These are phyloP conservation scores for Nicotiana tomentosiformis DNA, from an alignment of 257 asterid species.

Conservation along the genomic window DNA sequence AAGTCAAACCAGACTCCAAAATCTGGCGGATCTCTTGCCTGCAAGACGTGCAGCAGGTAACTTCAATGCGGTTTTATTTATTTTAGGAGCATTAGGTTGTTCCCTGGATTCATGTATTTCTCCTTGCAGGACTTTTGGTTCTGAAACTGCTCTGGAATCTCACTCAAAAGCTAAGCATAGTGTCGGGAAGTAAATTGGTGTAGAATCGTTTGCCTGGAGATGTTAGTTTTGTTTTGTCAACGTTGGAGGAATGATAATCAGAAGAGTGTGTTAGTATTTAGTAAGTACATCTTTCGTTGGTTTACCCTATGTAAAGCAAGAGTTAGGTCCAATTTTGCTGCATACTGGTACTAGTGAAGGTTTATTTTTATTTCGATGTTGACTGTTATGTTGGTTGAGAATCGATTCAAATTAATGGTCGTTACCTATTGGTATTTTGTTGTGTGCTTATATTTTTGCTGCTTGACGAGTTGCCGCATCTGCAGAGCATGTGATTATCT, in stretches of 20 bases:
- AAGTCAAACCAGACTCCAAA: conserved; percentile 53
- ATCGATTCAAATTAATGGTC: neutral
- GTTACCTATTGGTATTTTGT: neutral
- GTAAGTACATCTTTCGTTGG: neutral
- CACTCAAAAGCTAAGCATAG: conserved; percentile 75
- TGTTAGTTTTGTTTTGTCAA: neutral
- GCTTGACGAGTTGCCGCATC: too few species aligned
- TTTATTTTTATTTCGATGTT: neutral
- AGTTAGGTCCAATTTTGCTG: neutral
- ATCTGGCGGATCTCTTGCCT: conserved; percentile 47
- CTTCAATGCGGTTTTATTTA: neutral
- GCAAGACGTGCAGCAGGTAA: conserved; percentile 62
- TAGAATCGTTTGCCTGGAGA: neutral
- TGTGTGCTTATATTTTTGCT: neutral
- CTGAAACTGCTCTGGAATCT: conserved; percentile 49
- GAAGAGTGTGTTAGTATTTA: neutral
- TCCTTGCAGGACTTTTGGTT: conserved; percentile 42
- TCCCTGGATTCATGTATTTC: neutral
- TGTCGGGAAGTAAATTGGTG: conserved; percentile 27
- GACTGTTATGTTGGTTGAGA: neutral
- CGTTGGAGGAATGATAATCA: neutral
- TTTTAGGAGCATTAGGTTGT: neutral
- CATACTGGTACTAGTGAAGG: neutral
- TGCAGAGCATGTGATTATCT: too few species aligned
- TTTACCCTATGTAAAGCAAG: neutral